Base-by-base conservation (phyloP, 2,329 filamentous ascomycete genomes). In the Trematosphaeria pertusa region DNA sequence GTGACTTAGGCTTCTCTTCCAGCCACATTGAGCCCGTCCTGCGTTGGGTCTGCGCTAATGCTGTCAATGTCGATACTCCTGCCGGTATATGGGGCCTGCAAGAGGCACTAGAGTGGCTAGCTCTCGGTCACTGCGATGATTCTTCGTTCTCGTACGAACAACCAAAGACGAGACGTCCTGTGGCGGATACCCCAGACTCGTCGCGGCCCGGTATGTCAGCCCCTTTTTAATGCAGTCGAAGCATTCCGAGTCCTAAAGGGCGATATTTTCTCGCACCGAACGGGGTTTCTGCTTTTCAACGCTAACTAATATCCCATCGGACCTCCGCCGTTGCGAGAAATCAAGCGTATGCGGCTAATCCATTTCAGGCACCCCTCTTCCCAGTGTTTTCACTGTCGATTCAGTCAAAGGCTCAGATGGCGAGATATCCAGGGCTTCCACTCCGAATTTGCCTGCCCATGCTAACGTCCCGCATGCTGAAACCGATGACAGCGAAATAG, bases 81-180 rank as follows among this genome's bases (percentile, higher is more conserved):
- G 63, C 76, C 17, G 80, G 80, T 33, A 81, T 91, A 11, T 96
- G 91, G 89, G 91, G 92, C 8, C 75, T 97, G 26, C 87, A 95
- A 51, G 92, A 96, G 72, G 86, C 89, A 19, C 71, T 99, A 15
- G 90, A 97, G 60, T 96, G 91, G 90, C 80, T 97, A 43, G 89
- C 91, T n/a, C 78, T 89, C 55, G 84, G 94, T 65, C 89, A 87
- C 59, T 75, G 80, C 11, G 75, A 79, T 52, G 81, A 85, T 1
- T 87, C 92, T 59, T 78, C 93, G 26, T 88, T 88, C 5, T 80
- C 84, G 36, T 95, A 94, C 67, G 85, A 88, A n/a, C 37, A 64
- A 64, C 43, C 1, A n/a, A 53, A 50, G 24, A 46, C 59, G 2
- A 64, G 58, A 41, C 58, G 53, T 15, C 36, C 56, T 12, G 26